These are phyloP conservation scores for Neonectria magnoliae DNA, from an alignment of 2,329 filamentous ascomycete genomes.

Conservation along the genomic window DNA sequence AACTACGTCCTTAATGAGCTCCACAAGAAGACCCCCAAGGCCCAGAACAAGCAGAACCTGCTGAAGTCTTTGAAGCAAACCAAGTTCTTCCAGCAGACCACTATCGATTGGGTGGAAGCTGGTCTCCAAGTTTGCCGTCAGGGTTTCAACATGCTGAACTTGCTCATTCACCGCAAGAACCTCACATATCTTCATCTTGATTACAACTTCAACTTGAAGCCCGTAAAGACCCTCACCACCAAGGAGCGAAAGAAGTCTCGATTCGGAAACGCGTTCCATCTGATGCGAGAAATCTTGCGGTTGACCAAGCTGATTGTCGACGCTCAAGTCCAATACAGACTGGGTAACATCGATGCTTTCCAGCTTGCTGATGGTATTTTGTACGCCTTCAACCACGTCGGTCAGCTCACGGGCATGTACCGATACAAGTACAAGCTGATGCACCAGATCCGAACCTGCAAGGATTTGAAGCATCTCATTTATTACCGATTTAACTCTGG, in stretches of 20 bases:
- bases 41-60: constrained; percentile 92
- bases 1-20: constrained; percentile 96
- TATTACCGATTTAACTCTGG: constrained; percentile 99
- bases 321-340: constrained; percentile 95
- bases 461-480: constrained; percentile 98
- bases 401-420: constrained; percentile 98
- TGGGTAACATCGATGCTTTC: constrained; percentile 99
- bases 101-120: constrained; percentile 99
- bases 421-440: constrained; percentile 99
- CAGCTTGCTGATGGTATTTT: constrained; percentile 97
- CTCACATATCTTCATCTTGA: constrained; percentile 97
- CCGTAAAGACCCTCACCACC: constrained; percentile 97
- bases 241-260: constrained; percentile 99
- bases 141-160: constrained; percentile 98
- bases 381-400: constrained; percentile 99
- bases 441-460: constrained; percentile 99
- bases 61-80: constrained; percentile 91
- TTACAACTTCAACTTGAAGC: constrained; percentile 99
- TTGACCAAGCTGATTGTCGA: constrained; percentile 98
- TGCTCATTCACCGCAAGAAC: constrained; percentile 98
- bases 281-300: constrained; percentile 97
- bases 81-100: constrained; percentile 99
- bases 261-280: constrained; percentile 98
- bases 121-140: constrained; percentile 97
- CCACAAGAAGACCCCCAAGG: constrained; percentile 95